Evolutionary conservation across 768 basidiomycete species (phyloP), one percentile per base, ranked within the genome.

Genomic region (Suillus sp.): DNA sequence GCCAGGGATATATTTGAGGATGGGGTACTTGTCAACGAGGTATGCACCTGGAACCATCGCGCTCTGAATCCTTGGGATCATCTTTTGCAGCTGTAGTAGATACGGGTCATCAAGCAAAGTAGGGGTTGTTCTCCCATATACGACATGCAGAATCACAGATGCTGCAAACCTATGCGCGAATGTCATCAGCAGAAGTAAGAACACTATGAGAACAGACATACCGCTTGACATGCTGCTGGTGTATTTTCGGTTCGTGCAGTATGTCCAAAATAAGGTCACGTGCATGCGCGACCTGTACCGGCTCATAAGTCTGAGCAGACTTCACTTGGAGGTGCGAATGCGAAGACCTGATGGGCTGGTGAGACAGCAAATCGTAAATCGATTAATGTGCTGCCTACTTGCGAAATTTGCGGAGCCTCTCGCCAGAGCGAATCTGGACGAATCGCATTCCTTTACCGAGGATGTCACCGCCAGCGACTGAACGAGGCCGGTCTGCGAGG

Each of bases 391-490:
- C 42, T 0, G 32, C 61, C 48, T 40, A 84, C 85, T 81, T 81
- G 59, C 86, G 78, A 72, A 86, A 83, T 66, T 83, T 83, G 72
- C 84, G 84, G 55, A 87, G 81, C 38, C 83, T 72, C 20, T 86
- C 85, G 0, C 85, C 84, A 0, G 79, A 78, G 1, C 82, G 79
- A 13, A 84, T 81, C 4, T 86, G 72, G 61, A 87, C 68, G 40
- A 83, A 78, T 18, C 85, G 72, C 85, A 87, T 87, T 0, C 85
- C 86, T 2, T 84, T 83, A 0, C 82, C 82, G 0, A 87, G 76
- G 0, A 84, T 84, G 32, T 86, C 85, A 4, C 85, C 83, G 0
- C 82, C 86, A 1, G 85, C 79, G 13, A 87, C 81, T 13, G 77
- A 80, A 9, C 72, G 69, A 1, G 86, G 86, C 43, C 86, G 70